Conservation (phyloP, 148 eudicot species). For the Rhododendron griersonianum region DNA sequence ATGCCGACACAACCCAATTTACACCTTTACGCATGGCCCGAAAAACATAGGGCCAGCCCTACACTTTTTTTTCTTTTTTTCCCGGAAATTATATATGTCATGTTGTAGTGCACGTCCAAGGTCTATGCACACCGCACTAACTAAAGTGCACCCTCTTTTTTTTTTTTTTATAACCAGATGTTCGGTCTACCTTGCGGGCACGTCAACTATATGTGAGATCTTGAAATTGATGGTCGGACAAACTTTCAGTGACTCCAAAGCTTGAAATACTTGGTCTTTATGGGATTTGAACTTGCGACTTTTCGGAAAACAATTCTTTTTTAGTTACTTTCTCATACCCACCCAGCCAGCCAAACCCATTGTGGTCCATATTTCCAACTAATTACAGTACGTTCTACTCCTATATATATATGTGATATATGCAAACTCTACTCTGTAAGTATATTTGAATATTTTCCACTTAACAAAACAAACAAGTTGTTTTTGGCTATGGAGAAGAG, state of each 20-base stretch:
- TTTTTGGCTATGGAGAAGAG: constrained; percentile 62
- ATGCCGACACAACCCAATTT: not conserved
- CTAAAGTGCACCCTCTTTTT: not conserved
- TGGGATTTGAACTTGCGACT: no score
- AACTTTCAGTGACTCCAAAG: not conserved
- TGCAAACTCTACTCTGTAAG: not conserved
- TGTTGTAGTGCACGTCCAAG: not conserved
- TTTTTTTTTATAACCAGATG: no score
- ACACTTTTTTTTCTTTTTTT: not conserved
- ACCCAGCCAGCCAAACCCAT: not conserved
- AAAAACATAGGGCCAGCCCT: not conserved
- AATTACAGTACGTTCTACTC: not conserved
- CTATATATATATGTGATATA: not conserved
- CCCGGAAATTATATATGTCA: not conserved
- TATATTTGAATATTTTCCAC: not conserved
- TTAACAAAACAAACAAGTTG: no score
- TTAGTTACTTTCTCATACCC: not conserved
- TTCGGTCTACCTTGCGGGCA: not conserved
- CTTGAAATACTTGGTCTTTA: no score
- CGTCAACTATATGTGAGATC: no score
- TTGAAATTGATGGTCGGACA: no score
- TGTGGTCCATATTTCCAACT: constrained; percentile 1
- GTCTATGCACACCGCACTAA: constrained; percentile 39
- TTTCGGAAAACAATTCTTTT: not conserved
- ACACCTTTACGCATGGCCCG: not conserved